These are phyloP conservation scores for Polyporus arcularius DNA, from an alignment of 768 basidiomycete genomes.

Conservation along the genomic window DNA sequence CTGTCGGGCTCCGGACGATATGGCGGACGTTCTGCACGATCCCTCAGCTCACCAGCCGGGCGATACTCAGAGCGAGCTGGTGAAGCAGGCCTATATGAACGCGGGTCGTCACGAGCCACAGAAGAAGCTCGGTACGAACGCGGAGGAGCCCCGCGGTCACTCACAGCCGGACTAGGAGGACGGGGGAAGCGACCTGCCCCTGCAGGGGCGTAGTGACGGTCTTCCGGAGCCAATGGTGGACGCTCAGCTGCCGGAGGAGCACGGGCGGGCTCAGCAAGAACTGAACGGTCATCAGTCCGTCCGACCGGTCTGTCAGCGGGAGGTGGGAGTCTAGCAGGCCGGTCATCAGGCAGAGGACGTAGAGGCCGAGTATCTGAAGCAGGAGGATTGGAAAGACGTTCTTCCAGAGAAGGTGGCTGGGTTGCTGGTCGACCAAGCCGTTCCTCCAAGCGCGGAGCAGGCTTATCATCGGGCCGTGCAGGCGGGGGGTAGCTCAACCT, in stretches of 20 bases:
- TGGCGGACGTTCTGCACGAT: conserved; percentile 11
- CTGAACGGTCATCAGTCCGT: conserved; percentile 15
- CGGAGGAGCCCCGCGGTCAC: conserved; percentile 24
- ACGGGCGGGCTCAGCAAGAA: conserved; percentile 18
- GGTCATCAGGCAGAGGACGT: conserved; percentile 19
- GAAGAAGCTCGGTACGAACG: conserved; percentile 25
- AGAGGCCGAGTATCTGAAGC: conserved; percentile 21
- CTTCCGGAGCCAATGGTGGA: neutral
- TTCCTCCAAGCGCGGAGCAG: conserved; percentile 25
- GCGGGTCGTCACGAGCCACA: conserved; percentile 25
- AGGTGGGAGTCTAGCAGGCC: conserved; percentile 10
- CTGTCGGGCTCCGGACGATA: conserved; percentile 23
- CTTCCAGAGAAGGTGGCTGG: conserved; percentile 23
- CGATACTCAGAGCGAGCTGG: conserved; percentile 23
- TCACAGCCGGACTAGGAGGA: conserved; percentile 19
- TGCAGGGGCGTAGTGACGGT: conserved; percentile 9
- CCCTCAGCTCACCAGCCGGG: conserved; percentile 12
- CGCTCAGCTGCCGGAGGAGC: conserved; percentile 1
- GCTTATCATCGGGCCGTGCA: conserved; percentile 9
- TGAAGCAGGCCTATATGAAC: conserved; percentile 21
- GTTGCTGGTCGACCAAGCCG: conserved; percentile 20
- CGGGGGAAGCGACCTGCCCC: conserved; percentile 15
- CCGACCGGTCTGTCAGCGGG: conserved; percentile 10
- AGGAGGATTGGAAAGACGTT: conserved; percentile 23
- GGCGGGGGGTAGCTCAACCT: conserved; percentile 21